Evolutionary conservation across 2,329 filamentous ascomycete species (phyloP).

Genomic region (Paramyrothecium roridum): DNA sequence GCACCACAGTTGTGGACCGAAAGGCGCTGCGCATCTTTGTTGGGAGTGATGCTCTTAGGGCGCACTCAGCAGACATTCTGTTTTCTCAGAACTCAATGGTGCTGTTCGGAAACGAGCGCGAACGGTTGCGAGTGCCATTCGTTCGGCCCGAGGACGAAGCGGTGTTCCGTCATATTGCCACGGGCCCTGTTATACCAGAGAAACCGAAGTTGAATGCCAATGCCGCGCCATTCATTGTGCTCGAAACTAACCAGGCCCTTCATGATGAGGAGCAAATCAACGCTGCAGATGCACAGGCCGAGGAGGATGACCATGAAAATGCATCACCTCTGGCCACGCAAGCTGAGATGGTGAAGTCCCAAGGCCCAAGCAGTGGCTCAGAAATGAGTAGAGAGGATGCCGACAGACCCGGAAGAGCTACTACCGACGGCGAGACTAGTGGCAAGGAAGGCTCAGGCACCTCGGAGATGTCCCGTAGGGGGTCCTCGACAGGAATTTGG

Average conservation of each 20-base stretch:
- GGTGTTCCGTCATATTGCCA: constrained; percentile 74
- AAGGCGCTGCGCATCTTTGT: constrained; percentile 81
- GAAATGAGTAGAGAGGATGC: constrained; percentile 40
- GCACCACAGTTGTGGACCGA: constrained; percentile 24
- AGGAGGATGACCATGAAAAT: constrained; percentile 19
- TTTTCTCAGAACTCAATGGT: constrained; percentile 90
- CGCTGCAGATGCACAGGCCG: constrained; percentile 11
- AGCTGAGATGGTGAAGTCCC: constrained; percentile 28
- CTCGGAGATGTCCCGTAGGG: constrained; percentile 35
- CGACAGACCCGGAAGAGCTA: constrained; percentile 29
- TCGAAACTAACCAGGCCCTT: constrained; percentile 24
- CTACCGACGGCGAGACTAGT: constrained; percentile 14
- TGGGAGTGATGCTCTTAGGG: constrained; percentile 81
- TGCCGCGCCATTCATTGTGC: constrained; percentile 37
- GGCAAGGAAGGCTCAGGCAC: constrained; percentile 23
- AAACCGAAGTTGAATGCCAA: constrained; percentile 58
- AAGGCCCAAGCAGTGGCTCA: constrained; percentile 31
- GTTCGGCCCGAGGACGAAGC: constrained; percentile 86
- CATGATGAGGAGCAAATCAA: constrained; percentile 10
- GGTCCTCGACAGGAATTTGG: constrained; percentile 59
- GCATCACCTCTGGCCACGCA: constrained; percentile 32
- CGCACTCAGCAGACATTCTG: constrained; percentile 84
- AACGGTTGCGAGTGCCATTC: constrained; percentile 85
- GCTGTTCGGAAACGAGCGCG: constrained; percentile 80
- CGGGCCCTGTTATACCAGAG: constrained; percentile 51